Evolutionary conservation across 805 yeast genomes (phyloP), one percentile per base, ranked within the genome.

Genomic region (Saturnispora saitoi): DNA sequence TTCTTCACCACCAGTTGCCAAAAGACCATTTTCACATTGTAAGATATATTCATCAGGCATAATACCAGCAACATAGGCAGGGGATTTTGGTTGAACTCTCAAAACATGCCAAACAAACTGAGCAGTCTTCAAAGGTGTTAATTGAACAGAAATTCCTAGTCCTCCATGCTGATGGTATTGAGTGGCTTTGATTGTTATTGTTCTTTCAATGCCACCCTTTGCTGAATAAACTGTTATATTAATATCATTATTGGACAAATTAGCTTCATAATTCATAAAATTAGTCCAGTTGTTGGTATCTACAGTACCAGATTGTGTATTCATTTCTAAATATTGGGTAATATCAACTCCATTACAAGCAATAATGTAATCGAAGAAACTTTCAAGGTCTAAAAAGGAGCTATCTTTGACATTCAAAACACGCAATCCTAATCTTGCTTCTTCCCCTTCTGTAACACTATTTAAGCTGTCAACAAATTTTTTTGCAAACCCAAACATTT

Each of bases 71-170:
- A 68, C 68, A 54, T 83, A 83, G 0, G 96, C 96, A 0, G 97
- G 96, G 0, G 89, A 78, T 49, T 77, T 76, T 11, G 80, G 79
- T 49, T 82, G 81, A 11, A 91, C 81, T 50, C 76, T 77, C 48
- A 91, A 66, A 32, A 91, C 80, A 56, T 89, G 95, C 84, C 96
- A 91, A 11, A 89, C 95, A 59, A 78, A 83, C 1, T 91, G 84
- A 0, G 95, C 79, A 0, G 88, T 76, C 29, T 75, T 70, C 36
- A 89, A 59, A 17, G 95, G 88, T 1, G 88, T 79, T 70, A 95
- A 80, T 59, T 87, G 95, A 1, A 88, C 69, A 11, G 83, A 69
- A 22, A 89, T 57, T 0, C 95, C 95, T 15, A 86, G 57, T 31
- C 73, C 69, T 22, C 49, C 53, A 15, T 54, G 49, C 12, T 49